A percentile compares a stretch with the other conserved stretches of the same genome.
Evolutionary conservation across 2,329 filamentous ascomycete genomes (phyloP).

Genomic region (Helotiales sp.): DNA sequence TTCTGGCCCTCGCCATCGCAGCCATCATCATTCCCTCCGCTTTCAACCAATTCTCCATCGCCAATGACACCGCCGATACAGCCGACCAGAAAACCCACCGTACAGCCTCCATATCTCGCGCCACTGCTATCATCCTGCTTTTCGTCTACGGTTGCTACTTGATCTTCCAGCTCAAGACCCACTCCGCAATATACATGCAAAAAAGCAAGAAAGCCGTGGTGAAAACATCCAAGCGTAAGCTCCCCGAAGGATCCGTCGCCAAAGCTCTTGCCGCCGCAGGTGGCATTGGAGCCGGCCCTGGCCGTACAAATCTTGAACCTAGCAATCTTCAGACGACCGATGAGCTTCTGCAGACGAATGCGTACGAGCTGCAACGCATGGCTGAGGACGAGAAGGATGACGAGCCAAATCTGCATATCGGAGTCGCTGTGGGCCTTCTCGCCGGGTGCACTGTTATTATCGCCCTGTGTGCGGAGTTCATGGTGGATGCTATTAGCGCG

Average conservation of each 20-base stretch:
- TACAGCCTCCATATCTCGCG: no score
- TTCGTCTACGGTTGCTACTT: slow-evolving; percentile 84
- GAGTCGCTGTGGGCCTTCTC: slow-evolving; percentile 74
- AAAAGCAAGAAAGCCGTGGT: slow-evolving; percentile 78
- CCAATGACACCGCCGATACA: slow-evolving; percentile 74
- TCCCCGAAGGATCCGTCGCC: slow-evolving; percentile 41
- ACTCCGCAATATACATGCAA: slow-evolving; percentile 78
- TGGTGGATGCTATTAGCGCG: slow-evolving; percentile 75
- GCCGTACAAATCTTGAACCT: slow-evolving; percentile 34
- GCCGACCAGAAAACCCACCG: no score
- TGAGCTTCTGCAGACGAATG: slow-evolving; percentile 49
- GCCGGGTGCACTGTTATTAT: slow-evolving; percentile 73
- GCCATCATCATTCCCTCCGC: slow-evolving; percentile 89
- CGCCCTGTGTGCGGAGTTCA: slow-evolving; percentile 75
- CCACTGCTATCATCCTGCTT: slow-evolving; percentile 84
- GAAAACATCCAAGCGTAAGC: slow-evolving; percentile 51
- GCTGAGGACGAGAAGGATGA: slow-evolving; percentile 73
- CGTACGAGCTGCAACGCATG: no score
- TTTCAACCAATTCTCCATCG: slow-evolving; percentile 71
- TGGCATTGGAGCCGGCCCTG: slow-evolving; percentile 41
- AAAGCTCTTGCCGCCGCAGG: slow-evolving; percentile 42
- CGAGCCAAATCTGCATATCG: slow-evolving; percentile 73
- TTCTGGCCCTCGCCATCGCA: slow-evolving; percentile 72
- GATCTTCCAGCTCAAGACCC: slow-evolving; percentile 89
- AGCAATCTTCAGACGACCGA: slow-evolving; percentile 37